Conservation (phyloP, 495 filamentous ascomycete species). For the Chaetomium fimeti region DNA sequence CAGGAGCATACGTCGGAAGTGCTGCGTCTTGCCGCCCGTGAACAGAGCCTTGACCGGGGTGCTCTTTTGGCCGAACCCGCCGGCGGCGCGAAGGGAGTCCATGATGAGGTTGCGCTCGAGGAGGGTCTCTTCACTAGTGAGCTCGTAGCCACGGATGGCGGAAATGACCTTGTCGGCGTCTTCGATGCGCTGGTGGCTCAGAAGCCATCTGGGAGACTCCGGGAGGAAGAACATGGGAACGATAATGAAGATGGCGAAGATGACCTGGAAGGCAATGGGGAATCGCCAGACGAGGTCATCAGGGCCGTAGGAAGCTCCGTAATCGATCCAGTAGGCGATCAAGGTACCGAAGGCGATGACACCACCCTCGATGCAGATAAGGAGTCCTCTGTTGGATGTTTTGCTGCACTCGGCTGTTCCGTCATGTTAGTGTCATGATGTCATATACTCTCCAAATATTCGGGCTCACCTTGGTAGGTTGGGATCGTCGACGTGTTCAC, state of each 20-base stretch:
- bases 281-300: conserved; percentile 70
- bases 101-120: conserved; percentile 62
- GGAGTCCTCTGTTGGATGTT: conserved; percentile 71
- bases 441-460: not conserved
- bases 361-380: conserved; percentile 83
- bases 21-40: conserved; percentile 63
- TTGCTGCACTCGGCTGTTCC: conserved; percentile 60
- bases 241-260: conserved; percentile 68
- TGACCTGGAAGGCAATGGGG: conserved; percentile 77
- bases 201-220: conserved; percentile 74
- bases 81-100: conserved; percentile 65
- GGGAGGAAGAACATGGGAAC: conserved; percentile 65
- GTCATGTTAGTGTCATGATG: not conserved
- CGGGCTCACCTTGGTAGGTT: conserved; percentile 68
- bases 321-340: conserved; percentile 83
- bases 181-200: conserved; percentile 63
- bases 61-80: conserved; percentile 51
- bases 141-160: conserved; percentile 60
- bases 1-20: conserved; percentile 62
- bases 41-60: conserved; percentile 58
- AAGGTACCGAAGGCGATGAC: conserved; percentile 75
- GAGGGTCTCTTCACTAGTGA: conserved; percentile 55
- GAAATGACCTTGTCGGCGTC: conserved; percentile 70
- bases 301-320: conserved; percentile 68
- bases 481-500: conserved; percentile 78